Base-by-base conservation (phyloP, 441 rosid genomes). In the Isatis lusitanica region DNA sequence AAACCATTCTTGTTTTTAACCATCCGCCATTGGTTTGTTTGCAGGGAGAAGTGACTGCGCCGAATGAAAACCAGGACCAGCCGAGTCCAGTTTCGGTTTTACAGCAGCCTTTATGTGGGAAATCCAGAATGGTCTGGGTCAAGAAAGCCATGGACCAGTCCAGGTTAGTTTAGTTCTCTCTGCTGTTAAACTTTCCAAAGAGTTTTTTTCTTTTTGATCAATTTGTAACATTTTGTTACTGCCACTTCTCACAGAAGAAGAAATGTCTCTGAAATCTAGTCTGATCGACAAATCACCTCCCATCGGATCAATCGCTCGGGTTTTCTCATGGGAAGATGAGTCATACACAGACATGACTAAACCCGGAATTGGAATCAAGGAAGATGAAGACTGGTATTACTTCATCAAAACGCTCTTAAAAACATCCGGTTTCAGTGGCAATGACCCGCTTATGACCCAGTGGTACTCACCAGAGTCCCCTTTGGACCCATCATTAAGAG, bases 21-120 rank as follows among this genome's bases (percentile, higher is more conserved):
- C 18, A 60, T 6, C 52, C 3, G 43, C n/a, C 66, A 42, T 74
- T 56, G 56, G 39, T 73, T 39, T 39, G 59, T 71, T 66, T 74
- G 78, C 85, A 93, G 97, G 84, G 61, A 33, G 84, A 74, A 38
- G 24, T 81, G 31, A 18, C 65, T 13, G 2, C 15, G 12, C 65
- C 15, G 18, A 60, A 21, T 53, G 92, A 85, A 80, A 93, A 85
- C 87, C 92, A 82, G 73, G 96, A 91, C 79, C 98, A 93, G 73
- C 96, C 96, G 53, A 93, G 98, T 74, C 98, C 96, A 21, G 81
- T 86, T 38, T 91, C 98, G 9, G 98, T 91, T 83, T 75, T 93
- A 66, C 90, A 90, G 26, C 84, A 81, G 7, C 82, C 82, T 42
- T 90, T 87, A 79, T 75, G 74, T 28, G 72, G 52, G 63, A 66